Conservation (phyloP, 352 stramenopile genomes). For the Pythium graminicola region DNA sequence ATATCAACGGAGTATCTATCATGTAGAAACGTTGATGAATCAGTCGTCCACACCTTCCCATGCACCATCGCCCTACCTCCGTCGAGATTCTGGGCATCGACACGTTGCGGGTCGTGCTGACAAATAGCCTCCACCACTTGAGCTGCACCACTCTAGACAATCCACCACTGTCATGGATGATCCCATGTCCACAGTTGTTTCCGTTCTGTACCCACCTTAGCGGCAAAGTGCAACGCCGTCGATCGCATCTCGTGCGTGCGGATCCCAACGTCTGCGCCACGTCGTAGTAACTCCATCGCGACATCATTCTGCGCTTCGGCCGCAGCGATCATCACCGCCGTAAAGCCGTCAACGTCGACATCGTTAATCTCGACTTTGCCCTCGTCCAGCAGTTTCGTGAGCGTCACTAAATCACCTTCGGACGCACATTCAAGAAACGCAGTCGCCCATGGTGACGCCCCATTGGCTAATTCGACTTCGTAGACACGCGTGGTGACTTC, state of each 20-base stretch:
- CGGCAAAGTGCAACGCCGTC: slow-evolving; percentile 71
- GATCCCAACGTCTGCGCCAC: slow-evolving; percentile 51
- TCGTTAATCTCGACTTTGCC: slow-evolving; percentile 53
- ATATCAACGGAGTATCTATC: slow-evolving; percentile 66
- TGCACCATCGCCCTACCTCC: no score
- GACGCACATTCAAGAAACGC: slow-evolving; percentile 68
- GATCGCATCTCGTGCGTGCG: slow-evolving; percentile 70
- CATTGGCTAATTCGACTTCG: slow-evolving; percentile 48
- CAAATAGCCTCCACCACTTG: slow-evolving; percentile 69
- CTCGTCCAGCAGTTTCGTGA: slow-evolving; percentile 57
- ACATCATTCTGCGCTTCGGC: slow-evolving; percentile 61
- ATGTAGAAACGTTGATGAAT: no score
- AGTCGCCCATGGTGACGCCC: slow-evolving; percentile 47
- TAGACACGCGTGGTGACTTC: slow-evolving; percentile 61
- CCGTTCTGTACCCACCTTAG: slow-evolving; percentile 36
- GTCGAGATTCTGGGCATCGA: slow-evolving; percentile 71
- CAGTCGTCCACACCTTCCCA: no score
- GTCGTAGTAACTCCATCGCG: slow-evolving; percentile 45
- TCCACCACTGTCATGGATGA: no score
- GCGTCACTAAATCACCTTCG: slow-evolving; percentile 56
- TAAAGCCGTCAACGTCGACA: slow-evolving; percentile 80
- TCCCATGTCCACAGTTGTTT: no score
- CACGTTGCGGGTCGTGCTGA: slow-evolving; percentile 38
- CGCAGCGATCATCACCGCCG: slow-evolving; percentile 75
- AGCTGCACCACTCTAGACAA: slow-evolving; percentile 45